Evolutionary conservation across 805 yeast species (phyloP).

Genomic region (Kluyveromyces lactis): DNA sequence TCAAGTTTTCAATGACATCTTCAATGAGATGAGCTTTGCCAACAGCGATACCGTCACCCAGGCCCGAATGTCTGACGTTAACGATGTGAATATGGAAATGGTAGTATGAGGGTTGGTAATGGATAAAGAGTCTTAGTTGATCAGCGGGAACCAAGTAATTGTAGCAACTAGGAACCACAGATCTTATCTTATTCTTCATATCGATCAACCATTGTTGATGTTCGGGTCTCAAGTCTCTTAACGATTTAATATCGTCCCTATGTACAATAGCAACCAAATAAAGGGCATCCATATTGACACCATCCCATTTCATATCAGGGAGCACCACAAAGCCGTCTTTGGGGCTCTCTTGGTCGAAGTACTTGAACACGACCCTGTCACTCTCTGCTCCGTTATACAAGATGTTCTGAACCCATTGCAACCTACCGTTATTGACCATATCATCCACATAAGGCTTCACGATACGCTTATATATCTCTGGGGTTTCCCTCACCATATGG

Average conservation of each 20-base stretch:
- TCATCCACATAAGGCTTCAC: conserved; percentile 72
- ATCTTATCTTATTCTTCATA: conserved; percentile 38
- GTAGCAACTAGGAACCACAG: conserved; percentile 41
- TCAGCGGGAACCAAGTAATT: conserved; percentile 37
- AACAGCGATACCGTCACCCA: conserved; percentile 55
- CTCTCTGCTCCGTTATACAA: conserved; percentile 75
- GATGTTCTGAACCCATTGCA: conserved; percentile 87
- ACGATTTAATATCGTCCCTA: conserved; percentile 56
- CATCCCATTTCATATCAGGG: conserved; percentile 98
- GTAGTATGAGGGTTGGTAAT: conserved; percentile 93
- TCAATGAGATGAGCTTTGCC: conserved; percentile 82
- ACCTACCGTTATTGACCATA: conserved; percentile 59
- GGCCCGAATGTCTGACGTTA: conserved; percentile 57
- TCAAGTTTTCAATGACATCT: conserved; percentile 68
- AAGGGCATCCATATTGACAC: conserved; percentile 54
- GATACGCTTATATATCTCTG: conserved; percentile 51
- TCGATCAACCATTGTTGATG: conserved; percentile 53
- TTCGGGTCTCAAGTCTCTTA: conserved; percentile 58
- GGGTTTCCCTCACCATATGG: conserved; percentile 71
- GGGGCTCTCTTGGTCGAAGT: conserved; percentile 38
- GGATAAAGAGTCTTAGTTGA: conserved; percentile 70
- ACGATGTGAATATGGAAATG: conserved; percentile 93
- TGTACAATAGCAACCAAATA: conserved; percentile 73
- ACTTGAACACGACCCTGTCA: conserved; percentile 66
- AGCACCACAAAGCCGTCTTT: conserved; percentile 59